phyloP scores from a whole-genome alignment of 2,329 filamentous ascomycete genomes.

The Neospermospora avenae region DNA sequence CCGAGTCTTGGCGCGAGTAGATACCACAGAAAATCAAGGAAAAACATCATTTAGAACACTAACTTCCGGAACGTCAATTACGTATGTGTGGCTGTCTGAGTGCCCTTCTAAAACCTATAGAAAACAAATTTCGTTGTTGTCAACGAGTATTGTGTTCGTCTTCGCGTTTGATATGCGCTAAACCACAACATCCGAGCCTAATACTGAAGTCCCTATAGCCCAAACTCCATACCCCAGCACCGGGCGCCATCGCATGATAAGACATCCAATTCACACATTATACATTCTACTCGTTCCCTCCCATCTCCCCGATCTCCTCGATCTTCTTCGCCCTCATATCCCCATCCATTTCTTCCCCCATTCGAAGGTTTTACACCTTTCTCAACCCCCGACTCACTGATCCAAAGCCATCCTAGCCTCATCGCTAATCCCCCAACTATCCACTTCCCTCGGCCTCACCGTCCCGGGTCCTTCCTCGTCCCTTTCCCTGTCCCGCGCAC shows the following conservation, averaged over 20 bases:
- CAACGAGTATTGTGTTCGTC: not conserved
- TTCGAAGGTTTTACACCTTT: too few species aligned
- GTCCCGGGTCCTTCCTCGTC: conserved; percentile 45
- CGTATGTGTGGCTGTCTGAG: too few species aligned
- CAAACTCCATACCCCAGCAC: not conserved
- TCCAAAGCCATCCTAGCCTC: conserved; percentile 82
- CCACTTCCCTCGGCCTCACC: conserved; percentile 48
- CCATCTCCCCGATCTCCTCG: not conserved
- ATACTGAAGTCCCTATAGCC: too few species aligned
- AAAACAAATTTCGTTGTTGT: too few species aligned
- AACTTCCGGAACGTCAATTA: too few species aligned
- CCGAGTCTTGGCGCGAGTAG: not conserved
- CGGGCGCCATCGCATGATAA: too few species aligned
- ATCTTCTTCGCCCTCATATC: not conserved
- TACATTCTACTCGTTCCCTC: not conserved
- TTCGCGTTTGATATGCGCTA: not conserved
- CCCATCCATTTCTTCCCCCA: not conserved
- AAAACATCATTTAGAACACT: too few species aligned
- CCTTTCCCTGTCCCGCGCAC: conserved; percentile 16
- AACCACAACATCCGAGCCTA: not conserved
- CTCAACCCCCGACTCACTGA: conserved; percentile 37
- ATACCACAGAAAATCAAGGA: not conserved
- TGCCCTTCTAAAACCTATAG: too few species aligned
- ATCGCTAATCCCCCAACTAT: conserved; percentile 77
- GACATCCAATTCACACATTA: not conserved